A percentile compares a stretch with the other conserved stretches of the same genome.
Conservation (phyloP, 164 flowering plant genomes). For the Pachysandra terminalis region DNA sequence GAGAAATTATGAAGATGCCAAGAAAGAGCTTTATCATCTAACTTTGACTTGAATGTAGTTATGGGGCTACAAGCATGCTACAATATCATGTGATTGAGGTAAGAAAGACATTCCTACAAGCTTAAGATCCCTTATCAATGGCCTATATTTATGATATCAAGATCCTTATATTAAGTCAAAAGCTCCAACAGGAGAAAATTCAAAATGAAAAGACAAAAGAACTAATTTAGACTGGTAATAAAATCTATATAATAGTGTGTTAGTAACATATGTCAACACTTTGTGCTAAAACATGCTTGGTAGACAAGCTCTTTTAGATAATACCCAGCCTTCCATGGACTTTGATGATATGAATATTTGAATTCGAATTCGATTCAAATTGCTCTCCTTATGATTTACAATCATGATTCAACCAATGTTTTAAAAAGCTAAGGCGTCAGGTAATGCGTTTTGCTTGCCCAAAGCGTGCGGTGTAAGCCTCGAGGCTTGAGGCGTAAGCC, state of each 20-base stretch:
- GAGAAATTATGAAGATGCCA: background rate
- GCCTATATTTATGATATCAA: background rate
- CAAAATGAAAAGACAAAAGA: background rate
- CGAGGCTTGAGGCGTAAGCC: no score
- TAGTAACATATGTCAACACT: background rate
- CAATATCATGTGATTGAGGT: background rate
- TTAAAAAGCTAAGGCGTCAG: no score
- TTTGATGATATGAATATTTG: no score
- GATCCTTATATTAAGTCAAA: background rate
- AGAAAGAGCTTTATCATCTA: background rate
- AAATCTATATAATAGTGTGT: background rate
- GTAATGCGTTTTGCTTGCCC: no score
- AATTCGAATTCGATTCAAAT: background rate
- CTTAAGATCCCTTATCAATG: background rate
- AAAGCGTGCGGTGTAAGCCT: no score
- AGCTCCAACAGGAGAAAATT: background rate
- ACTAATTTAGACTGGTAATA: background rate
- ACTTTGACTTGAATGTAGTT: background rate
- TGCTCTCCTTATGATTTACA: background rate
- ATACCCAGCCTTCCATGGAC: no score
- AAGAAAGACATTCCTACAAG: background rate
- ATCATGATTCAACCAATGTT: background rate
- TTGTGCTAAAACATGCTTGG: background rate
- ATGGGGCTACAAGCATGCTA: background rate
- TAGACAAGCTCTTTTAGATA: no score